Conservation (phyloP, 1,284 basidiomycete genomes). For the Agroathelia rolfsii region DNA sequence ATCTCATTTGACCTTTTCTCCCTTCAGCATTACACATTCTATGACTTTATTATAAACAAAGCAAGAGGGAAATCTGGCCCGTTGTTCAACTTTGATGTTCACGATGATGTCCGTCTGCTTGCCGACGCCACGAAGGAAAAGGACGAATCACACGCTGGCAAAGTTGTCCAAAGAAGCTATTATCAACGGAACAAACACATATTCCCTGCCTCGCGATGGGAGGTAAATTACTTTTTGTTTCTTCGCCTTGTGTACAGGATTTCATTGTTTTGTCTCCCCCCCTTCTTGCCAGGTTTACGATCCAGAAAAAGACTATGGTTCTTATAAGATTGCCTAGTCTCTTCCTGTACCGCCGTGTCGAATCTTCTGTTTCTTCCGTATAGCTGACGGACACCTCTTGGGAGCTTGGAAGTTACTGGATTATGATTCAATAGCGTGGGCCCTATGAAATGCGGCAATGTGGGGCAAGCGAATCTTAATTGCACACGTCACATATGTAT, state of each 20-base stretch:
- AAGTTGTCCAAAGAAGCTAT: slow-evolving; percentile 94
- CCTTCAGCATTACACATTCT: slow-evolving; percentile 89
- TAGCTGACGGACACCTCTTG: slow-evolving; percentile 3
- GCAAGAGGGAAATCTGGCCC: slow-evolving; percentile 97
- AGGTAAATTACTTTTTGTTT: slow-evolving; percentile 35
- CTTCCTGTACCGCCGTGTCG: slow-evolving; percentile 19
- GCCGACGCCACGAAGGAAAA: slow-evolving; percentile 94
- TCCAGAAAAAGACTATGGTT: slow-evolving; percentile 84
- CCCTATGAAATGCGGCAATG: too few species aligned
- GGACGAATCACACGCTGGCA: slow-evolving; percentile 97
- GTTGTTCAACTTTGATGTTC: slow-evolving; percentile 97
- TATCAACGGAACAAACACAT: slow-evolving; percentile 97
- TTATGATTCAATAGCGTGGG: too few species aligned
- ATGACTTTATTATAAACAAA: slow-evolving; percentile 98
- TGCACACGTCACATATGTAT: too few species aligned
- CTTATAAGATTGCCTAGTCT: slow-evolving; percentile 66
- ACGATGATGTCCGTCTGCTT: slow-evolving; percentile 94
- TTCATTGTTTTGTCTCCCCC: slow-evolving; percentile 3
- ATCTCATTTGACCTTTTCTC: slow-evolving; percentile 13
- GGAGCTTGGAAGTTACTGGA: too few species aligned
- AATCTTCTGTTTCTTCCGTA: slow-evolving; percentile 3
- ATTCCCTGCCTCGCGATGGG: slow-evolving; percentile 92
- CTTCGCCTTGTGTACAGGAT: not conserved
- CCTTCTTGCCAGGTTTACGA: slow-evolving; percentile 63
- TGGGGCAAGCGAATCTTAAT: too few species aligned